Base-by-base conservation (phyloP, 2,329 filamentous ascomycete genomes). In the Leptographium procerum region DNA sequence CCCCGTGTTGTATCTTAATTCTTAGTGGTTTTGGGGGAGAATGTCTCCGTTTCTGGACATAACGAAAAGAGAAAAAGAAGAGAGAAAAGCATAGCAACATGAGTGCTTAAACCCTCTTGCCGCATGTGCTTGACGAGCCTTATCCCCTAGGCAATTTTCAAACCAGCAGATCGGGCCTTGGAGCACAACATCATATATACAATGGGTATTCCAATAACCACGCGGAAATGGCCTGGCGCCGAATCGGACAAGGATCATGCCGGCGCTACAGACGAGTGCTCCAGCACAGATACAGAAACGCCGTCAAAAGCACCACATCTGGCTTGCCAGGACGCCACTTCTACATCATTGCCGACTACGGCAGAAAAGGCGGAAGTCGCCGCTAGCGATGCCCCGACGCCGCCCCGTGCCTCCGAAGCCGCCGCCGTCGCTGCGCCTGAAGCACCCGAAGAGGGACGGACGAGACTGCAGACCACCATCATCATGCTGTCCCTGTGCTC, bases 401-500 rank as follows among this genome's bases (percentile, higher is more conserved):
- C 50, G 14, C 48, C 48, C 2, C 22, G 26, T 19, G n/a, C 24
- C 24, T 2, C 52, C 33, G 26, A 43, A 19, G 11, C 47, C 3
- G 24, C n/a, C 24, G 24, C 26, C 14, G 13, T 3, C 13, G 26
- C 26, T 26, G 47, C 47, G 9, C 14, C 47, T 7, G 24, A 14
- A 19, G 24, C 45, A 5, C 67, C 67, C 0, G 68, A 71, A 57
- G 67, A 66, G 19, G 58, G 60, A 11, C 67, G 69, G 58, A 69
- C 69, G 1, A 56, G 55, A 1, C 61, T 69, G 11, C 62, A 72
- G 60, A 72, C 69, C 10, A 58, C 66, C 1, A 57, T 72, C 33
- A 68, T 76, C 58, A 70, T 77, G 65, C 22, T 65, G 3, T 69
- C 73, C 6, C 72, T 77, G 16, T 72, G 65, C 64, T 67, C 64